Evolutionary conservation across 2,329 filamentous ascomycete species (phyloP), one percentile per base, ranked within the genome.

Genomic region (Kalaharituber pfeilii): DNA sequence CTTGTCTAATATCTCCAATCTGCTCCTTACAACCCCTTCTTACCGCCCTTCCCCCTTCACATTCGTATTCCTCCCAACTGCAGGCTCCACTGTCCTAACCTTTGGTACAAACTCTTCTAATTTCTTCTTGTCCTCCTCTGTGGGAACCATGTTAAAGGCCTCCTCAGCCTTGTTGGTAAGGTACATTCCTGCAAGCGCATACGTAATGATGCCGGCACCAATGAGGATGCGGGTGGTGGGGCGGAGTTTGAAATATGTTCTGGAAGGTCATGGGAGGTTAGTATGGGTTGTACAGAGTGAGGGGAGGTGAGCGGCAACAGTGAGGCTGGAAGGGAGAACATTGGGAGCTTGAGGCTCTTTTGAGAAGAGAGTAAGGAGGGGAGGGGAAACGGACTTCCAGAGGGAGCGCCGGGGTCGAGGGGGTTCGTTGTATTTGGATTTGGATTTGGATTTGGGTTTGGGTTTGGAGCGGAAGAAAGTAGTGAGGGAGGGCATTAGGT

Each of bases 121-220:
- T 11, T 76, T 76, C 56, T 79, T 77, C 66, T 79, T 81, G 65
- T 94, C 86, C 64, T 82, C 73, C 58, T 85, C 79, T 0, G 79
- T 82, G 1, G 87, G 78, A 36, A 76, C 79, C 67, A 86, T 76
- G 5, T 83, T 84, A 57, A 88, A 75, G 42, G 75, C 79, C 65
- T 83, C 76, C 69, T 89, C 87, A 15, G 82, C 79, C 55, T 74
- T 73, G 65, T 89, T 83, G 4, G 82, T 79, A 18, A 84, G 65
- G 65, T 82, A 81, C n/a, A 91, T 73, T 15, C 86, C 88, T 39
- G 79, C 70, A 39, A 73, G 70, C 13, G 85, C 86, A 78, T 86
- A 94, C 29, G 77, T 77, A 65, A 94, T 78, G 60, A 94, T 69
- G 62, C 80, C 82, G 50, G 79, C 66, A 62, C 88, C 88, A 59